Percentiles rank a stretch among this genome's conserved stretches.
These are phyloP conservation scores for Histomonas meleagridis DNA, from an alignment of 208 protist species.

Conservation along the genomic window DNA sequence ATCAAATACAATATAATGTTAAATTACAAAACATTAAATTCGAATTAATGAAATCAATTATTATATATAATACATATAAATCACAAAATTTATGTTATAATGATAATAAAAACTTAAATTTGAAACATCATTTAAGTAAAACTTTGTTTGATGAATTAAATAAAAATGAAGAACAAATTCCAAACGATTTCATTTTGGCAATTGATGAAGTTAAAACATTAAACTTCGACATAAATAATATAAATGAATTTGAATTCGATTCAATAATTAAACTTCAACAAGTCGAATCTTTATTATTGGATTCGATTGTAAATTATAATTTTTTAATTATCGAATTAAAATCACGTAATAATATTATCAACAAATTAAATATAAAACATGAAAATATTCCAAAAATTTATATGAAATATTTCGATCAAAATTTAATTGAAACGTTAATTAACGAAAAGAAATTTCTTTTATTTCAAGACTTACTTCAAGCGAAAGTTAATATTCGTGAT, in stretches of 20 bases:
- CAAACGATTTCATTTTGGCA: not conserved
- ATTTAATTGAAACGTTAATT: not conserved
- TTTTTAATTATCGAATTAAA: not conserved
- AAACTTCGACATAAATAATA: not conserved
- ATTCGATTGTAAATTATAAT: not conserved
- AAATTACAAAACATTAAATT: not conserved
- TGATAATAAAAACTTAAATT: no score
- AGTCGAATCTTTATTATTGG: not conserved
- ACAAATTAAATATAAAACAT: not conserved
- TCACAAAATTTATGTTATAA: not conserved
- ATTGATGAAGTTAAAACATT: constrained; percentile 30
- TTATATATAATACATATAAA: not conserved
- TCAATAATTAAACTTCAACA: not conserved
- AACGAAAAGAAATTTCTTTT: not conserved
- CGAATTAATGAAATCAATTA: not conserved
- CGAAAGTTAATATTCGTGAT: constrained; percentile 8
- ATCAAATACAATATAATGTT: not conserved
- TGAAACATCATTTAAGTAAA: not conserved
- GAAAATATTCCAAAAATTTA: not conserved
- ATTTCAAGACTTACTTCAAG: not conserved
- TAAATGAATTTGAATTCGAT: not conserved
- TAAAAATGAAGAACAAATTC: not conserved
- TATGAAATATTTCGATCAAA: not conserved
- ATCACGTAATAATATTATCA: not conserved
- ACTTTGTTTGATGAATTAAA: constrained; percentile 8